Evolutionary conservation across 2,329 filamentous ascomycete species (phyloP), one percentile per base, ranked within the genome.

Genomic region (Colletotrichum sp.): DNA sequence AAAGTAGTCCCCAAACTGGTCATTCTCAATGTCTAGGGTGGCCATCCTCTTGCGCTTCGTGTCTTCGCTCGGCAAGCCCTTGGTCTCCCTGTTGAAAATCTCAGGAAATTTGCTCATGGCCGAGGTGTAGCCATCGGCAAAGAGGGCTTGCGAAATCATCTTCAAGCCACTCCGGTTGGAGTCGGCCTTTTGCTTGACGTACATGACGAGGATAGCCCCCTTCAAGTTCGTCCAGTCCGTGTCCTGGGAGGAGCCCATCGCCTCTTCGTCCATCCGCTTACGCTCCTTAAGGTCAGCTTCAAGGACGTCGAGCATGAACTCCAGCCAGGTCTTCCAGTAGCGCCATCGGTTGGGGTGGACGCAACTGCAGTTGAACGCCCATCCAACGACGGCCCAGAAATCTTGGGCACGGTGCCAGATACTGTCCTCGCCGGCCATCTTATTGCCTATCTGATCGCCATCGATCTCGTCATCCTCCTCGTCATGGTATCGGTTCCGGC

Each of bases 331-430:
- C 79, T 90, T 92, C 96, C 96, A 98, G 80, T 93, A 90, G 66
- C 88, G 89, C 96, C 97, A 98, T 25, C 96, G 90, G 55, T 90
- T 89, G 2, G 92, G 92, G 79, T 96, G 89, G 36, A 90, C 83
- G 3, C 94, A 89, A 67, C 95, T 96, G 85, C 96, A 98, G 82
- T 96, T 78, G 83, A 98, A 96, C 0, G 95, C 94, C 97, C 97
- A 98, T 5, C 96, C 97, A 0, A 97, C 90, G 0, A 95, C 91
- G 56, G 93, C 91, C 95, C 97, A 99, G 80, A 98, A 97, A 81
- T 98, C 95, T 76, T 94, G 92, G 1, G 94, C 94, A n/a, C 91
- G 90, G 18, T 86, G 87, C 91, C 94, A 98, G 3, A 98, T 77
- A 34, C 94, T 93, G 58, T 92, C 89, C 16, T 89, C 86, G 66